Evolutionary conservation across 164 flowering plant species (phyloP), one percentile per base, ranked within the genome.

Genomic region (Sextonia rubra): DNA sequence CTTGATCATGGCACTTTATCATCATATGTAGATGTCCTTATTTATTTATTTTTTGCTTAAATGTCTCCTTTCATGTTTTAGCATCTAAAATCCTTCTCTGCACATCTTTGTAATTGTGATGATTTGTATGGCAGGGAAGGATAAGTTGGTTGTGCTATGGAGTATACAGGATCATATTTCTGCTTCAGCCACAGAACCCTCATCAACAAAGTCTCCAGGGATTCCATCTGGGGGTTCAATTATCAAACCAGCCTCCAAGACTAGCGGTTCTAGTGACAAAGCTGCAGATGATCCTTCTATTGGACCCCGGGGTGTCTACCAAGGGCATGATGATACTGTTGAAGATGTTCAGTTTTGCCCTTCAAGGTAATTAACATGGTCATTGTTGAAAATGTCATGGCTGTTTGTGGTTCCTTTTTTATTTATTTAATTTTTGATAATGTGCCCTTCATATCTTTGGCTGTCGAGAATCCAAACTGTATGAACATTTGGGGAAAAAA

Each of bases 261-360:
- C 61, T 74, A 83, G 85, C 18, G 89, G 83, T 68, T 65, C 60
- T 74, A 83, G 85, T 29, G 89, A 85, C 66, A 90, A 85, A 73
- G 64, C 86, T 75, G 63, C 77, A 37, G 89, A 85, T 18, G 77
- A 91, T 66, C 84, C 85, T 70, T 55, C 87, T 61, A 76, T 93
- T 83, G 91, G 89, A 73, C 89, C 99, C 22, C 86, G 98, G 17
- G 97, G 95, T 22, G 76, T 91, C 49, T 96, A 83, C 80, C 76
- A 77, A 62, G 98, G 99, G 72, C 98, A 95, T 75, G 90, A 81
- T 3, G 97, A 93, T 74, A 96, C 99, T 24, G 98, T 96, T 80
- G 99, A 96, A 86, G 99, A 96, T 82, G 99, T 96, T 76, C 85
- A 92, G 76, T 96, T 96, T 76, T 89, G 97, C 79, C 98, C 99